These are phyloP conservation scores for Penicillium sp. DNA, from an alignment of 2,329 filamentous ascomycete species.

Conservation along the genomic window DNA sequence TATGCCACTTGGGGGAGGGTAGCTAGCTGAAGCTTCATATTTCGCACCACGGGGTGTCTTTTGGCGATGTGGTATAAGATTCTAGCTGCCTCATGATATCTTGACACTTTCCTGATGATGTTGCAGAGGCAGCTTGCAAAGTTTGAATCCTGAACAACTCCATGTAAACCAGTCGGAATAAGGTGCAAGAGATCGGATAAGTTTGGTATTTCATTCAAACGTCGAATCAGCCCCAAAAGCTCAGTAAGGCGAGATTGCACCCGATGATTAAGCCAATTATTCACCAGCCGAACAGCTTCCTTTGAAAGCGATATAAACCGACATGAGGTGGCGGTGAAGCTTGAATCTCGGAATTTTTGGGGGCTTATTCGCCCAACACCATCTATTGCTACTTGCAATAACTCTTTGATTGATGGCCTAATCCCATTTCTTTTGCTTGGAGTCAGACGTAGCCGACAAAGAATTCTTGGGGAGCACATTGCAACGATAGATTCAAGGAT, in stretches of 20 bases:
- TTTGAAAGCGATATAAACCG: neutral
- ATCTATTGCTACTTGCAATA: slow-evolving; percentile 7
- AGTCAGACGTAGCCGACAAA: slow-evolving; percentile 26
- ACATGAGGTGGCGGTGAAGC: too few species aligned
- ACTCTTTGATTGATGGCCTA: slow-evolving; percentile 6
- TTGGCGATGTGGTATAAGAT: slow-evolving; percentile 38
- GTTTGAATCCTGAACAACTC: too few species aligned
- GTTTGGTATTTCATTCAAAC: slow-evolving; percentile 21
- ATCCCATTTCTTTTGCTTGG: neutral
- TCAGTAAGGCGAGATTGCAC: slow-evolving; percentile 20
- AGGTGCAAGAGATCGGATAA: slow-evolving; percentile 13
- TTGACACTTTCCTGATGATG: slow-evolving; percentile 39
- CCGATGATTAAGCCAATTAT: slow-evolving; percentile 30
- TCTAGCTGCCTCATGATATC: slow-evolving; percentile 40
- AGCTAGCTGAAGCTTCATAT: slow-evolving; percentile 31
- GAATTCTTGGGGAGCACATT: slow-evolving; percentile 15
- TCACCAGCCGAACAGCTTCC: slow-evolving; percentile 14
- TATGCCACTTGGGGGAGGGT: slow-evolving; percentile 33
- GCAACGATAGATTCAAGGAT: slow-evolving; percentile 29
- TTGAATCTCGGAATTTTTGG: slow-evolving; percentile 10
- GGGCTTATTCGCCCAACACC: slow-evolving; percentile 1
- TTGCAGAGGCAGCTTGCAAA: slow-evolving; percentile 25
- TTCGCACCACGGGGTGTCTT: slow-evolving; percentile 30
- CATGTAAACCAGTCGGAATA: slow-evolving; percentile 15
- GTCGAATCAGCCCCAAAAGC: slow-evolving; percentile 32